Base-by-base conservation (phyloP, 371 early-diverging fungal species). In the Mucor irregularis region DNA sequence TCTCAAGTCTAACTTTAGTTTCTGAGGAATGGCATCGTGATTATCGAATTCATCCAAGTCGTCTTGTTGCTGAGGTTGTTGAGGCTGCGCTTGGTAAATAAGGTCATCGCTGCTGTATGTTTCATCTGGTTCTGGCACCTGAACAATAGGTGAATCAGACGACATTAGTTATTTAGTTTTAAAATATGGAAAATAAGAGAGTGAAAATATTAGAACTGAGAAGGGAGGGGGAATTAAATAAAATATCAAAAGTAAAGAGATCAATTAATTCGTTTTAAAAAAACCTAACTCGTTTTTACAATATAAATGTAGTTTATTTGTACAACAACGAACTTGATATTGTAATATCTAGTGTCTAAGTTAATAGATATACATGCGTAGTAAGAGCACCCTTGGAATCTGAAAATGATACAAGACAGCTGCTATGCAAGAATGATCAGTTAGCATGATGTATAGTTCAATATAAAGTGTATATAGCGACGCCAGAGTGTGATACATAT, bases 1-100 rank as follows among this genome's bases (percentile, higher is more conserved):
- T 53, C 90, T 83, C 19, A 92, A 72, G 53, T 90, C 86, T 17
- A 92, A 71, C 50, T 81, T 69, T 13, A 90, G 64, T 19, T 74
- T 81, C 24, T 82, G 69, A 25, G 89, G 89, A 60, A 85, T 72
- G 19, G 73, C 68, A 47, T 76, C 68, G 19, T 68, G 71, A 52
- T 59, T 60, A 11, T 73, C 73, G 49, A 65, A 71, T 8, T 58
- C 66, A 19, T 71, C 71, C n/a, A 66, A 55, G 9, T 72, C 66
- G 4, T 42, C 73, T 19, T 49, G 49, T 11, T 45, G 53, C 4
- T 43, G 38, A 30, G 49, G 51, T 31, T 44, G 49, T 43, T 40
- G 42, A 28, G 49, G 46, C 11, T 29, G 38, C 16, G 64, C 67
- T 42, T 70, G 71, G 56, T 76, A 76, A 39, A 73, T 62, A 30